Percentiles rank a stretch among this genome's conserved stretches.
These are phyloP conservation scores for Annona cherimola DNA, from an alignment of 164 flowering plant species.

Conservation along the genomic window DNA sequence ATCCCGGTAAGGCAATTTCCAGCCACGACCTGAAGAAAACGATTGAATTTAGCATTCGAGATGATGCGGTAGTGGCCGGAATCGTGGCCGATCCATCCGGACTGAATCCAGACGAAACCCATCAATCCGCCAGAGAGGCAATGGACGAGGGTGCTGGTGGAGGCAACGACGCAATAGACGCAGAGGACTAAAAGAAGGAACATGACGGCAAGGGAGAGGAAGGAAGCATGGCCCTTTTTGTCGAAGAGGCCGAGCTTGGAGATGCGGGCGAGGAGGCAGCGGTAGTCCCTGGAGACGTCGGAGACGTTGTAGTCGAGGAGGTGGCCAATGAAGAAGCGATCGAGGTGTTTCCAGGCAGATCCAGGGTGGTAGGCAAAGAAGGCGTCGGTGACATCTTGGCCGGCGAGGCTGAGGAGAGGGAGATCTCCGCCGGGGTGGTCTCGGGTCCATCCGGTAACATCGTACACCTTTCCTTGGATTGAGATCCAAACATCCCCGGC, in stretches of 20 bases:
- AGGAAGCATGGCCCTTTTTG: constrained; percentile 46
- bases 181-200: constrained; percentile 19
- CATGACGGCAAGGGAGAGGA: constrained; percentile 19
- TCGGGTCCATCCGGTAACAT: constrained; percentile 65
- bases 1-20: constrained; percentile 63
- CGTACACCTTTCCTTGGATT: constrained; percentile 73
- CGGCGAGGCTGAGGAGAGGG: constrained; percentile 54
- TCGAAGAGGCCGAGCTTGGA: constrained; percentile 60
- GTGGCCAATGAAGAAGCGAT: constrained; percentile 49
- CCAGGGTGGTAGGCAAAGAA: constrained; percentile 77
- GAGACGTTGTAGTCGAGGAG: constrained; percentile 50
- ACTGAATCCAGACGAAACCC: constrained; percentile 55
- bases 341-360: constrained; percentile 64
- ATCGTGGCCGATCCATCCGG: constrained; percentile 60
- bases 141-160: constrained; percentile 29
- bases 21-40: constrained; percentile 35
- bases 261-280: constrained; percentile 46
- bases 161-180: constrained; percentile 39
- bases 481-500: constrained; percentile 81
- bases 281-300: constrained; percentile 66
- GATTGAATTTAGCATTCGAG: constrained; percentile 27
- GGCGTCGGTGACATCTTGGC: constrained; percentile 78
- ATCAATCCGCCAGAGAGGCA: constrained; percentile 34
- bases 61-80: constrained; percentile 56
- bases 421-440: constrained; percentile 76